These are phyloP conservation scores for Apiospora aurea DNA, from an alignment of 2,329 filamentous ascomycete species.

Conservation along the genomic window DNA sequence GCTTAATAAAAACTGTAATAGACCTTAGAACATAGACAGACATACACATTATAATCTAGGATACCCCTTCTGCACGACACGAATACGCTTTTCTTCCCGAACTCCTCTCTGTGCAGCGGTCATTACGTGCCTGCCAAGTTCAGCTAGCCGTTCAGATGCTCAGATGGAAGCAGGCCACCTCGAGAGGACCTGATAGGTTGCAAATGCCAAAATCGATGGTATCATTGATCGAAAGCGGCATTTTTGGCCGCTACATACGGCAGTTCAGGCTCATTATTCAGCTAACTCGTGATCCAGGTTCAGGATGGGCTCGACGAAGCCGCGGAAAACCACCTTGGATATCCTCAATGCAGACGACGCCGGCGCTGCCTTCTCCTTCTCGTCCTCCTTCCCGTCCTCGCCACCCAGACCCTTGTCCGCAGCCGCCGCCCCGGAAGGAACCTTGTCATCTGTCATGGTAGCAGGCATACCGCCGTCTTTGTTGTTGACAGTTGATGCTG, in stretches of 20 bases:
- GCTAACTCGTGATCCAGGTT: slow-evolving; percentile 17
- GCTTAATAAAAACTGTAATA: neutral
- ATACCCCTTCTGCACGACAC: neutral
- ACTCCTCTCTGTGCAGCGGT: neutral
- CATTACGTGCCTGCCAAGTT: neutral
- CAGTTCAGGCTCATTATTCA: neutral
- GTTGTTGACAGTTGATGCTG: neutral
- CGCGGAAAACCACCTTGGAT: slow-evolving; percentile 19
- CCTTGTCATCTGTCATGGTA: slow-evolving; percentile 2
- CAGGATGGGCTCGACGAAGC: slow-evolving; percentile 16
- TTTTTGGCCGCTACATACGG: too few species aligned
- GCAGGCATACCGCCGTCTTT: neutral
- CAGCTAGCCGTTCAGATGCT: neutral
- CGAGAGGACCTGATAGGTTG: too few species aligned
- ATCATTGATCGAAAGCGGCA: too few species aligned
- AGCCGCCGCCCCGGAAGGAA: neutral
- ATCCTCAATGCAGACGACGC: neutral
- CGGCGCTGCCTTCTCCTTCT: neutral
- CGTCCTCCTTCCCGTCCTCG: neutral
- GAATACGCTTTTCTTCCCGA: neutral
- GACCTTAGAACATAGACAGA: neutral
- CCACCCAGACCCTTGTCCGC: neutral
- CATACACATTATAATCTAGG: neutral
- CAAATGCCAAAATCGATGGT: too few species aligned
- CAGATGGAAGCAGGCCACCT: neutral